A percentile compares a stretch with the other conserved stretches of the same genome.
Conservation (phyloP, 2,329 filamentous ascomycete genomes). For the Trichoderma koningii region DNA sequence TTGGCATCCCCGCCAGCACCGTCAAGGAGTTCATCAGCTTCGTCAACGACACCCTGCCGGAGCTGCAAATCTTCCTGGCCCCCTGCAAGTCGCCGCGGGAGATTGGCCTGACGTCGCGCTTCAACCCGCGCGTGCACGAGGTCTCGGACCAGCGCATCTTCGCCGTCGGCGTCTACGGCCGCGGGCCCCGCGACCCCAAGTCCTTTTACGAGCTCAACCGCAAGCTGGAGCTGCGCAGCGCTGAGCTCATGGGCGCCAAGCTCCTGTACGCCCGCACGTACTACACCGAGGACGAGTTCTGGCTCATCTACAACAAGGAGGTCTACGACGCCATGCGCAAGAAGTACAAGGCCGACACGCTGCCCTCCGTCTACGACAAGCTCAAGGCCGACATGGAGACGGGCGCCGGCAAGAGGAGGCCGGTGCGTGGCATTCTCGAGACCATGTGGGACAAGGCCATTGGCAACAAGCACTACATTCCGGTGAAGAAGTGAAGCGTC, state of each 20-base stretch:
- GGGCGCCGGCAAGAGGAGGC: conserved; percentile 33
- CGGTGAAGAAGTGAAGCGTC: conserved; percentile 31
- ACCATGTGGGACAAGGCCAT: conserved; percentile 38
- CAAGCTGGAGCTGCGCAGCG: conserved; percentile 50
- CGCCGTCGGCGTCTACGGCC: conserved; percentile 51
- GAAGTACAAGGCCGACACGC: conserved; percentile 51
- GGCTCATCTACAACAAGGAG: conserved; percentile 51
- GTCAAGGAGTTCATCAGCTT: conserved; percentile 36
- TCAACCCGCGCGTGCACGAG: conserved; percentile 38
- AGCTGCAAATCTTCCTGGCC: conserved; percentile 38
- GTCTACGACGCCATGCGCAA: conserved; percentile 51
- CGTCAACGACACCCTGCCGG: conserved; percentile 37
- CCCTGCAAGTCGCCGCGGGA: conserved; percentile 36
- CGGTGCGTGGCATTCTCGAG: conserved; percentile 35
- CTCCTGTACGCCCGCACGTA: conserved; percentile 59
- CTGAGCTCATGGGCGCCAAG: conserved; percentile 55
- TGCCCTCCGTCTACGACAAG: conserved; percentile 57
- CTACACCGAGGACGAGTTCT: conserved; percentile 56
- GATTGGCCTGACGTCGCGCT: conserved; percentile 39
- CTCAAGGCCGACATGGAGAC: conserved; percentile 45
- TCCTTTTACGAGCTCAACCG: conserved; percentile 51
- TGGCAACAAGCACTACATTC: conserved; percentile 37
- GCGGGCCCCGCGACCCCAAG: conserved; percentile 39
- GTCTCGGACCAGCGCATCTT: conserved; percentile 42
- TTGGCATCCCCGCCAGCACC: conserved; percentile 39